Evolutionary conservation across 2,329 filamentous ascomycete species (phyloP).

Genomic region (Aspergillus cejpii): DNA sequence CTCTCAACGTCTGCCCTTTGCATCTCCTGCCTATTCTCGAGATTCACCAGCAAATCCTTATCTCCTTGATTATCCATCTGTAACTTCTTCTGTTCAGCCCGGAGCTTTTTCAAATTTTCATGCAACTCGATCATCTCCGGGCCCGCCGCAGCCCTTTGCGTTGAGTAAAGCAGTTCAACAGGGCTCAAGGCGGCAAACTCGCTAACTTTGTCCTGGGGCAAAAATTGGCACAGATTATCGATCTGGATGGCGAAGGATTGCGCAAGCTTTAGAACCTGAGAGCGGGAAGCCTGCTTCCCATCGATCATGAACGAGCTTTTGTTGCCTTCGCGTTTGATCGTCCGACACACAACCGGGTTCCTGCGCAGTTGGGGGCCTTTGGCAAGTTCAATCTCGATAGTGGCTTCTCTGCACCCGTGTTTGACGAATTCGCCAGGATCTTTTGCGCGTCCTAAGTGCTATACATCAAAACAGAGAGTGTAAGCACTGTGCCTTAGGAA

Average conservation of each 20-base stretch:
- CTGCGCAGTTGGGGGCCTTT: constrained; percentile 47
- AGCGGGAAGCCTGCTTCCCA: constrained; percentile 54
- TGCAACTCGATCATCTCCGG: constrained; percentile 75
- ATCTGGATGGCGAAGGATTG: constrained; percentile 79
- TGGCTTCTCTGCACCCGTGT: constrained; percentile 68
- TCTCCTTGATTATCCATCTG: constrained; percentile 54
- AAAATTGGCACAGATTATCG: constrained; percentile 94
- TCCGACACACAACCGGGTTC: constrained; percentile 69
- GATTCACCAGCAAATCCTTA: constrained; percentile 55
- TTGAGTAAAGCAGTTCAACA: constrained; percentile 74
- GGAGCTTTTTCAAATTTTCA: constrained; percentile 62
- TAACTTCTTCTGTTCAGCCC: constrained; percentile 61
- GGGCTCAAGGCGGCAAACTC: constrained; percentile 84
- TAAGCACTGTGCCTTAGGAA: not conserved
- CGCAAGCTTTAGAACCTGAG: constrained; percentile 61
- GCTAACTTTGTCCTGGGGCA: constrained; percentile 91
- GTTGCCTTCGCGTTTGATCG: constrained; percentile 76
- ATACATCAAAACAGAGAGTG: not conserved
- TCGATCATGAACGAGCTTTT: constrained; percentile 73
- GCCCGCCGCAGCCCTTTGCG: constrained; percentile 79
- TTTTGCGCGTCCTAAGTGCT: constrained; percentile 77
- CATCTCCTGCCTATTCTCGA: constrained; percentile 66
- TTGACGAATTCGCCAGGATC: constrained; percentile 88
- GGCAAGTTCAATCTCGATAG: constrained; percentile 85
- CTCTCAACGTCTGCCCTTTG: constrained; percentile 78